phyloP scores from a whole-genome alignment of 768 basidiomycete genomes.

The Trametes sanguinea region DNA sequence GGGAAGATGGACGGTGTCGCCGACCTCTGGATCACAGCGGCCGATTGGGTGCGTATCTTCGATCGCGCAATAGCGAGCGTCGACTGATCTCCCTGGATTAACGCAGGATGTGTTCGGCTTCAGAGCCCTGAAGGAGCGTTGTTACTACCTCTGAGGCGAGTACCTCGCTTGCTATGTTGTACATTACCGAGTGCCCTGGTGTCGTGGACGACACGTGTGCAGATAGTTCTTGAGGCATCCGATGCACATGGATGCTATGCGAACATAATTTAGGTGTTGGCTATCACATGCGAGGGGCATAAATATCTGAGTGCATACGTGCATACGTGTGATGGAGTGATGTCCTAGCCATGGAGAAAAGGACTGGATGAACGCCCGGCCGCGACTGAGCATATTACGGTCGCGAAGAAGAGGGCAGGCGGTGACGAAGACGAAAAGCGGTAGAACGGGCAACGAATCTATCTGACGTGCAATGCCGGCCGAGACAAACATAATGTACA shows the following conservation, averaged over 20 bases:
- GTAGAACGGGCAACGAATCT: not conserved
- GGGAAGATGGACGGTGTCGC: conserved; percentile 88
- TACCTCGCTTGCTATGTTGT: not conserved
- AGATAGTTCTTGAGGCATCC: not conserved
- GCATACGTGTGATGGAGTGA: too few relatives aligned
- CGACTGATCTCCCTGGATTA: not conserved
- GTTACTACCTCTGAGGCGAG: conserved; percentile 64
- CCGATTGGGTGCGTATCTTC: conserved; percentile 76
- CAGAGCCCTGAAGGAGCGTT: conserved; percentile 79
- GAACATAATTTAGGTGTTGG: too few relatives aligned
- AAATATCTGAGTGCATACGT: too few relatives aligned
- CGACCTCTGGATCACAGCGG: conserved; percentile 85
- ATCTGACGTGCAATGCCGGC: not conserved
- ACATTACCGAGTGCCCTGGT: not conserved
- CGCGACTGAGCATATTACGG: too few relatives aligned
- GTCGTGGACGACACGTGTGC: not conserved
- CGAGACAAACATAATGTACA: not conserved
- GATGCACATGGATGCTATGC: too few relatives aligned
- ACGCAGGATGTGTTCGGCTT: conserved; percentile 73
- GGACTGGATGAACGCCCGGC: too few relatives aligned
- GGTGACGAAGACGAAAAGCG: not conserved
- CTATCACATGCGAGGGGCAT: too few relatives aligned
- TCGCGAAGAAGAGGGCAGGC: not conserved
- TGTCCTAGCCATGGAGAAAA: too few relatives aligned
- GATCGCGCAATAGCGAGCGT: not conserved